Conservation (phyloP, 805 yeast genomes). For the Suhomyces pyralidae region DNA sequence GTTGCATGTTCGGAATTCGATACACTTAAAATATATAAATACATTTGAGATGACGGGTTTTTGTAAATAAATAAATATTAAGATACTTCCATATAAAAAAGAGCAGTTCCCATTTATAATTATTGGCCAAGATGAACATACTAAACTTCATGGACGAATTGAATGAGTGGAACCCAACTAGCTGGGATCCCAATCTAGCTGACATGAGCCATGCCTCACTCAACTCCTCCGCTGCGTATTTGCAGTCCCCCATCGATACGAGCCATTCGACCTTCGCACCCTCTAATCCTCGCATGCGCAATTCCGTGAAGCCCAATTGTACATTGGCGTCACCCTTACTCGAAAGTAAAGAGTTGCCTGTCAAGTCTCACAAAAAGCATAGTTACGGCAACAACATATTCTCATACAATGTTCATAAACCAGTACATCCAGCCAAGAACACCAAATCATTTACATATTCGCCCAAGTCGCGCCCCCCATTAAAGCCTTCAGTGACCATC, state of each 20-base stretch:
- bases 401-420: slow-evolving; percentile 3
- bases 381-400: slow-evolving; percentile 2
- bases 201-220: not conserved
- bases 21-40: not conserved
- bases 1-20: not conserved
- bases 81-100: not conserved
- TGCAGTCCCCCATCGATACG: slow-evolving; percentile 2
- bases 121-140: not conserved
- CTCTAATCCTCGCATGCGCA: slow-evolving; percentile 4
- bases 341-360: slow-evolving; percentile 9
- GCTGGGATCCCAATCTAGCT: not conserved
- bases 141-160: not conserved
- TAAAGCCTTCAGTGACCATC: slow-evolving; percentile 24
- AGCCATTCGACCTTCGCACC: not conserved
- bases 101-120: not conserved
- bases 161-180: not conserved
- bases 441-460: not conserved
- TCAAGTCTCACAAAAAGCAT: not conserved
- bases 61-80: not conserved
- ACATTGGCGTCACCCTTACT: slow-evolving; percentile 24
- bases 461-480: slow-evolving; percentile 15
- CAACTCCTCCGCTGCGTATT: not conserved
- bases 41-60: not conserved
- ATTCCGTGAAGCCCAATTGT: slow-evolving; percentile 9
- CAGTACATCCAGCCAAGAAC: not conserved